Conservation (phyloP, 768 basidiomycete genomes). For the Lactarius sanguifluus region DNA sequence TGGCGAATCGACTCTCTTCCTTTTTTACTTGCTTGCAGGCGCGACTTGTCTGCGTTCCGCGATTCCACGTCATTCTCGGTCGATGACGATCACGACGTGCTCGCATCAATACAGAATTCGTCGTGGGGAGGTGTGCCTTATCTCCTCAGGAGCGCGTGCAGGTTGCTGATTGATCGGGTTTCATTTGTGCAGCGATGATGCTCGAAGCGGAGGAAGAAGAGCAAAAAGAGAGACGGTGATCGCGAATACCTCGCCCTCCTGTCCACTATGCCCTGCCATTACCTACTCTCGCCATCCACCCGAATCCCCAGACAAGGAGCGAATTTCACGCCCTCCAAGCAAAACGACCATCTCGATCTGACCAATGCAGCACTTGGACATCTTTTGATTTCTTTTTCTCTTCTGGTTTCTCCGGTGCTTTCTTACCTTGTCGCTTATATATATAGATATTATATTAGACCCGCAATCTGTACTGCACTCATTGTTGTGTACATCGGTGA, state of each 20-base stretch:
- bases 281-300: not conserved
- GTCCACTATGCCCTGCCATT: not conserved
- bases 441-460: conserved; percentile 13
- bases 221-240: conserved; percentile 17
- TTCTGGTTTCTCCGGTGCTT: not conserved
- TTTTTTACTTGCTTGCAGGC: conserved; percentile 26
- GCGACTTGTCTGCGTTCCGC: conserved; percentile 34
- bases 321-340: not conserved
- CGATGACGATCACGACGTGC: conserved; percentile 45
- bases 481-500: conserved; percentile 20
- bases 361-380: not conserved
- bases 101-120: conserved; percentile 63
- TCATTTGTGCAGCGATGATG: conserved; percentile 41
- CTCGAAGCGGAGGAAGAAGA: conserved; percentile 48
- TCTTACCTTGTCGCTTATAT: conserved; percentile 4
- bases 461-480: conserved; percentile 25
- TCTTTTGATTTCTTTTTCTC: not conserved
- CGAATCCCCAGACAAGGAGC: not conserved
- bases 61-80: conserved; percentile 29
- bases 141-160: not conserved
- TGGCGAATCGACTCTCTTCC: not conserved
- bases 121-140: conserved; percentile 63
- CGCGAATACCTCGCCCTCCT: not conserved
- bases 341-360: not conserved
- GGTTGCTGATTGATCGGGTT: not conserved